phyloP scores from a whole-genome alignment of 2,329 filamentous ascomycete species.

The Magnaporthiopsis poae region DNA sequence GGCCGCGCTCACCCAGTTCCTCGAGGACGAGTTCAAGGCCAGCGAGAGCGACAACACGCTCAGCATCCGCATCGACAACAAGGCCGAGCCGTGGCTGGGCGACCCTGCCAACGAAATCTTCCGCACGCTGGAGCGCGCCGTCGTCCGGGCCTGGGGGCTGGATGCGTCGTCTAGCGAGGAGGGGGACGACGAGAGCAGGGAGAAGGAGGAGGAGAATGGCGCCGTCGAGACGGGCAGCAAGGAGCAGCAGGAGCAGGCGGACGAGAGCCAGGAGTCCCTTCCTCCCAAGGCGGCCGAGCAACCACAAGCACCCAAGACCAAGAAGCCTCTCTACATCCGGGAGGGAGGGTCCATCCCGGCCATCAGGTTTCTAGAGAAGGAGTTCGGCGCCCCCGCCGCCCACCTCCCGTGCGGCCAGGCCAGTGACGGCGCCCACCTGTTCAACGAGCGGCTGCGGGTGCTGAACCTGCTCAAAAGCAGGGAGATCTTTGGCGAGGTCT shows the following conservation, averaged over 20 bases:
- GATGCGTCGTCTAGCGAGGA: conserved; percentile 22
- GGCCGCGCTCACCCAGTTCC: conserved; percentile 53
- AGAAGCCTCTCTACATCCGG: conserved; percentile 78
- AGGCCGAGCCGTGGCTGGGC: conserved; percentile 91
- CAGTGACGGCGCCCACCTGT: conserved; percentile 84
- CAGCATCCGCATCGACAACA: conserved; percentile 76
- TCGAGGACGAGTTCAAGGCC: conserved; percentile 59
- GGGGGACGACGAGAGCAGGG: conserved; percentile 11
- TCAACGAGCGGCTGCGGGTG: conserved; percentile 85
- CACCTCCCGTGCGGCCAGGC: conserved; percentile 91
- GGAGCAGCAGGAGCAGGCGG: not conserved
- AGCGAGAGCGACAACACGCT: conserved; percentile 75
- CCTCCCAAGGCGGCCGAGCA: not conserved
- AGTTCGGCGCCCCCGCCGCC: conserved; percentile 81
- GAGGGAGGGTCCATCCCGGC: conserved; percentile 93
- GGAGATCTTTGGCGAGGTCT: conserved; percentile 83
- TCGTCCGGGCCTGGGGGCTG: conserved; percentile 73
- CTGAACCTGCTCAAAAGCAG: conserved; percentile 82
- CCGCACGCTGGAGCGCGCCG: conserved; percentile 72
- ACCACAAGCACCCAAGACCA: conserved; percentile 24
- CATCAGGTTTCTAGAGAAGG: conserved; percentile 88
- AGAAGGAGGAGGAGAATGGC: conserved; percentile 8
- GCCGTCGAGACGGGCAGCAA: not conserved
- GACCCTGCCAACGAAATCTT: conserved; percentile 88
- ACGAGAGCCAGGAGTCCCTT: not conserved